Evolutionary conservation across 225 moss, liverwort and hornwort species (phyloP).

Genomic region (Polytrichum formosum): DNA sequence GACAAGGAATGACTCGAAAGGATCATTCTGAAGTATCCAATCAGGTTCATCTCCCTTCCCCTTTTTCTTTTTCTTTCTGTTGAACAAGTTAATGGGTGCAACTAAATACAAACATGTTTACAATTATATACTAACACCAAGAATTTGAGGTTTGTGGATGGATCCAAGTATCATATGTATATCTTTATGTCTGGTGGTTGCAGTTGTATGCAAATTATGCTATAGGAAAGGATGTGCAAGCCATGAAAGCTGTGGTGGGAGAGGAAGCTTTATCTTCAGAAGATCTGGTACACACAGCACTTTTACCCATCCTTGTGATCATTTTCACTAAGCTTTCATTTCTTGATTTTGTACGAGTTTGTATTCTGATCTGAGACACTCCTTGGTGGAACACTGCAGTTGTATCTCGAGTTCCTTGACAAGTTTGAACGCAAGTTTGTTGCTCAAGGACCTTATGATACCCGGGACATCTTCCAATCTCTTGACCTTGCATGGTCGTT

Average conservation of each 20-base stretch:
- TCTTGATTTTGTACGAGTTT: not conserved
- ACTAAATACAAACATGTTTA: no score
- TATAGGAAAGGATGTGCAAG: constrained; percentile 96
- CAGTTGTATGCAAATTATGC: constrained; percentile 99
- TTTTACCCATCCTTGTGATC: not conserved
- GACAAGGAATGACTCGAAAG: constrained; percentile 91
- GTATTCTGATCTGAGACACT: not conserved
- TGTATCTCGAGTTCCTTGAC: constrained; percentile 89
- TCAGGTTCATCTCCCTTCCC: constrained; percentile 21
- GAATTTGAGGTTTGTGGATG: no score
- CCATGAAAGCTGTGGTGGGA: constrained; percentile 99
- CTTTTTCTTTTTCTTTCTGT: constrained; percentile 9
- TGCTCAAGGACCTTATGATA: constrained; percentile 86
- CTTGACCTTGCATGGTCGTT: constrained; percentile 92
- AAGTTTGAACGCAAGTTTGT: constrained; percentile 94
- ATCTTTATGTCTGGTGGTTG: not conserved
- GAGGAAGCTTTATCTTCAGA: constrained; percentile 97
- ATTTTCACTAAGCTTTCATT: not conserved
- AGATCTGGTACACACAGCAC: constrained; percentile 61
- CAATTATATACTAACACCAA: no score
- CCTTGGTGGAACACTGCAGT: constrained; percentile 22
- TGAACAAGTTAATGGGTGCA: not conserved
- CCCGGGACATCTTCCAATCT: constrained; percentile 93
- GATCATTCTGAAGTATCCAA: constrained; percentile 89
- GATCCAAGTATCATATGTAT: no score